Base-by-base conservation (phyloP, 208 protist genomes). In the Leishmania arabica region DNA sequence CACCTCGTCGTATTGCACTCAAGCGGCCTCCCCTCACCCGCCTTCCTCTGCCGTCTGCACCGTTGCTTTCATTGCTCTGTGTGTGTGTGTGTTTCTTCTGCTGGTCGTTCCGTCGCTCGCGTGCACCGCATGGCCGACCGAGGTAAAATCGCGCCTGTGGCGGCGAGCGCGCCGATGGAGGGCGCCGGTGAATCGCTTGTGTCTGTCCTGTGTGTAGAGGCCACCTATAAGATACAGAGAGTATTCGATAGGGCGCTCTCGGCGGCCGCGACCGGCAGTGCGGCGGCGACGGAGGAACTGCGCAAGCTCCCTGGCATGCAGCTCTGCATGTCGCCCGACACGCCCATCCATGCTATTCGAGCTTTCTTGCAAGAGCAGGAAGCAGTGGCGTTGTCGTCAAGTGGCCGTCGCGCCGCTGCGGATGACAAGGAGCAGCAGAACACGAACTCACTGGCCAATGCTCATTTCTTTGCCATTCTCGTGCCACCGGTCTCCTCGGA, bases 391-490 rank as follows among this genome's bases (percentile, higher is more conserved):
- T 37, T 56, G 66, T 42, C 68, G 27, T 27, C 68, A 2, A 31
- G 53, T 17, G 68, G 11, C 27, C 31, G 3, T 7, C 51, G 11
- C 53, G 49, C 37, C 34, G n/a, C 19, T n/a, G n/a, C 47, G 37
- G 42, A 21, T 34, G 54, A 40, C 45, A 56, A 4, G 70, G 54
- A 31, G 8, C 24, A 54, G 72, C 31, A 34, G 42, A 69, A 40
- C 5, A 9, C 1, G n/a, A 60, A 53, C 15, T 76, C 81, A 54
- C 70, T 84, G 34, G 66, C 75, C 24, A 24, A 56, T 31, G 81
- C 81, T 51, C 81, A 80, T 60, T 84, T 84, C 69, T 84, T 84
- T 24, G 75, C 75, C 74, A 8, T 84, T 54, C 53, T 31, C 56
- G 42, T 21, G 66, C 80, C 80, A 37, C 17, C 73, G 40, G 47